Percentiles rank a stretch among this genome's conserved stretches.
These are phyloP conservation scores for Vigna angularis DNA, from an alignment of 306 rosid genomes.

Conservation along the genomic window DNA sequence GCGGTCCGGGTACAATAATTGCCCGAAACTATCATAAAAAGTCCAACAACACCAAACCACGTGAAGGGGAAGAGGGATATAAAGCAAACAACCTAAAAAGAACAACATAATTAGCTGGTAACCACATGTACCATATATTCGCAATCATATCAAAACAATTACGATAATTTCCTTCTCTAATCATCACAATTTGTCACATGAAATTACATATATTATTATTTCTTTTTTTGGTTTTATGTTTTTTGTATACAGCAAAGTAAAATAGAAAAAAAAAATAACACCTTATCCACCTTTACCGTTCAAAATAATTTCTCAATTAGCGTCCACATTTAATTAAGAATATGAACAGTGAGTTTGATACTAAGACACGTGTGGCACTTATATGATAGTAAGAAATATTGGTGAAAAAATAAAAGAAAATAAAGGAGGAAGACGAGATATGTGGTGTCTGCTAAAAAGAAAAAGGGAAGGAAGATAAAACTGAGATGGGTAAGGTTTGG, in stretches of 20 bases:
- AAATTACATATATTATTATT: background rate
- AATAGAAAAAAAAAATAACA: too few relatives aligned
- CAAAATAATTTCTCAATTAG: background rate
- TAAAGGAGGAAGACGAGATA: background rate
- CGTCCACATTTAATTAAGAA: background rate
- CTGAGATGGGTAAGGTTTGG: constrained; percentile 10
- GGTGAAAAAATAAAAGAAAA: background rate
- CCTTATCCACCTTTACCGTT: too few relatives aligned
- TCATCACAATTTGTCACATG: background rate
- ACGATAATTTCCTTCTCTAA: background rate
- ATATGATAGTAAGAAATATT: background rate
- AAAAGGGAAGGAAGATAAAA: constrained; percentile 24
- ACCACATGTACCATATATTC: constrained; percentile 12
- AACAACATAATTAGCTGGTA: background rate
- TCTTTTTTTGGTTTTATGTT: background rate
- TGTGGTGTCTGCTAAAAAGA: constrained; percentile 9
- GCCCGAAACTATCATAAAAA: constrained; percentile 17
- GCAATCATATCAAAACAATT: background rate
- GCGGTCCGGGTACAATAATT: constrained; percentile 43
- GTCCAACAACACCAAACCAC: constrained; percentile 35
- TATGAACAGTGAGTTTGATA: background rate
- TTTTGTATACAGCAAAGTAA: too few relatives aligned
- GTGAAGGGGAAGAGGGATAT: constrained; percentile 41
- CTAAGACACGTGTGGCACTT: background rate
- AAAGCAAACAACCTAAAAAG: constrained; percentile 35